Evolutionary conservation across 345 rosid genomes (phyloP).

Genomic region (Barbarea vulgaris): DNA sequence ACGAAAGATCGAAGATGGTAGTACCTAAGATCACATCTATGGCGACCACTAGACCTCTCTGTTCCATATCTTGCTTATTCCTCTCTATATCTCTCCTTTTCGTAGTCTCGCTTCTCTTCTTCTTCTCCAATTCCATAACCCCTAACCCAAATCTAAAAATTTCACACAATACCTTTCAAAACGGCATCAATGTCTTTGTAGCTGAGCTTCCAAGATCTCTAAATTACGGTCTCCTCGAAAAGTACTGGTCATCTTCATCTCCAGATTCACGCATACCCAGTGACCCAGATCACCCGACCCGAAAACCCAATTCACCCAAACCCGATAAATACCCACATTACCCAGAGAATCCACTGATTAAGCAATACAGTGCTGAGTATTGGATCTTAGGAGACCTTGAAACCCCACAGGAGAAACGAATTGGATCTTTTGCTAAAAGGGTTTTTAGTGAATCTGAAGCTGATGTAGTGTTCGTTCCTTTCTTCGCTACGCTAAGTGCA

Average conservation of each 20-base stretch:
- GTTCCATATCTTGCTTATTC: constrained; percentile 46
- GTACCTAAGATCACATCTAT: constrained; percentile 39
- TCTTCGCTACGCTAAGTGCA: constrained; percentile 84
- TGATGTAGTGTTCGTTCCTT: constrained; percentile 88
- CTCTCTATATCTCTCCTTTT: constrained; percentile 45
- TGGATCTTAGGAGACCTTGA: constrained; percentile 93
- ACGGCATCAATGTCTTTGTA: constrained; percentile 68
- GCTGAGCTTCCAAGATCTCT: constrained; percentile 85
- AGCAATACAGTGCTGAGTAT: constrained; percentile 97
- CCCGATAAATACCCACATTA: constrained; percentile 52
- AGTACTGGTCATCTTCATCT: constrained; percentile 63
- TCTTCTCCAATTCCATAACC: constrained; percentile 37
- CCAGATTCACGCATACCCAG: constrained; percentile 70
- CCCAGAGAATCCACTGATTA: constrained; percentile 82
- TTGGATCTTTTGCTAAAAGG: constrained; percentile 64
- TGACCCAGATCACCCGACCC: constrained; percentile 70
- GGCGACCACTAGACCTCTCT: constrained; percentile 32
- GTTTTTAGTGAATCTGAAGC: constrained; percentile 57
- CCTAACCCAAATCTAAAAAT: neutral
- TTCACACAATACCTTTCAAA: constrained; percentile 24
- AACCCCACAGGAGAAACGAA: constrained; percentile 53
- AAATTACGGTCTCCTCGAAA: constrained; percentile 74
- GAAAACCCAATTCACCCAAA: constrained; percentile 32
- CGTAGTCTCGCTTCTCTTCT: constrained; percentile 44
- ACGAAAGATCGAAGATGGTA: constrained; percentile 44